phyloP scores from a whole-genome alignment of 768 basidiomycete genomes.

The Phanerodontia chrysosporium region DNA sequence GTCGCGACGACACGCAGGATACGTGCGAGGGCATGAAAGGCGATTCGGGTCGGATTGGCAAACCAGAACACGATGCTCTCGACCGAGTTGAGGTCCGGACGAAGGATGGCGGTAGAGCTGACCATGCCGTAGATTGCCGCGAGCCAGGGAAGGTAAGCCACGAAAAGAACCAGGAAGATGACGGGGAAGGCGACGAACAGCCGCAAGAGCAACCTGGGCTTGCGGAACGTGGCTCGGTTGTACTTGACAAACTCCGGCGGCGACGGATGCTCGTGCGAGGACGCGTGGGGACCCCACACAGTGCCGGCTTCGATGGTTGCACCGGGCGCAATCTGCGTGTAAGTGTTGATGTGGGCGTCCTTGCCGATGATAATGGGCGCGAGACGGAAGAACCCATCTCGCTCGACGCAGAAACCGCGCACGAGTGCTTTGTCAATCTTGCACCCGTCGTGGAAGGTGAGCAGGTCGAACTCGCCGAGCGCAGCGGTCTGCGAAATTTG shows the following conservation, averaged over 20 bases:
- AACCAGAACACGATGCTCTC: constrained; percentile 43
- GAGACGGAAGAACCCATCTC: constrained; percentile 41
- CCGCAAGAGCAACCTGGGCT: constrained; percentile 31
- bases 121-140: constrained; percentile 37
- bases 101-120: constrained; percentile 25
- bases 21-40: constrained; percentile 37
- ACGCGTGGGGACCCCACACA: constrained; percentile 44
- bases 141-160: constrained; percentile 41
- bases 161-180: constrained; percentile 29
- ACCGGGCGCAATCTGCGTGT: constrained; percentile 41
- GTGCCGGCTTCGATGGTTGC: constrained; percentile 30
- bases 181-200: constrained; percentile 38
- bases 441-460: constrained; percentile 39
- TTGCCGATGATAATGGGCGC: constrained; percentile 35
- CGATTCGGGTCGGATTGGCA: constrained; percentile 35
- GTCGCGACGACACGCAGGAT: constrained; percentile 33
- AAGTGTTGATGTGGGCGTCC: constrained; percentile 39
- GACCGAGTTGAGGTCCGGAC: constrained; percentile 28
- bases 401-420: constrained; percentile 43
- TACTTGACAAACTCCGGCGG: constrained; percentile 35
- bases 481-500: constrained; percentile 32
- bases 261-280: constrained; percentile 35
- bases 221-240: constrained; percentile 32
- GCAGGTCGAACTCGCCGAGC: constrained; percentile 41
- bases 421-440: constrained; percentile 36